Conservation (phyloP, 768 basidiomycete species). For the Trichaptum fuscoviolaceum region DNA sequence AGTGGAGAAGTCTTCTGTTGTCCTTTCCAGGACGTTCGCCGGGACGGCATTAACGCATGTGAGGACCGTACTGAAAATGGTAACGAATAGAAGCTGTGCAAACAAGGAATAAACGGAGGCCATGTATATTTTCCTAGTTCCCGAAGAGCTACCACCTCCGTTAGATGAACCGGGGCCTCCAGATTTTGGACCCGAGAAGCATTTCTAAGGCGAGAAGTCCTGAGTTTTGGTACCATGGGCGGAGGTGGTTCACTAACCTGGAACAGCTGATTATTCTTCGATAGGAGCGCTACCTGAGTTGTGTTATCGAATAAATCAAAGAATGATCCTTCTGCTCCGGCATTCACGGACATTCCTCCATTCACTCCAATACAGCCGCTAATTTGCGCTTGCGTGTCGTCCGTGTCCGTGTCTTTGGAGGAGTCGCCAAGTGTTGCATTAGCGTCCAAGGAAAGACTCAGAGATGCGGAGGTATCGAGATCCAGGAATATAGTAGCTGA, state of each 20-base stretch:
- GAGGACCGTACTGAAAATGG: background rate
- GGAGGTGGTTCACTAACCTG: conserved; percentile 17
- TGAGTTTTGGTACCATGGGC: too few species aligned
- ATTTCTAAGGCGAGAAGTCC: background rate
- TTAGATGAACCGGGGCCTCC: background rate
- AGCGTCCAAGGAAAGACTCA: conserved; percentile 23
- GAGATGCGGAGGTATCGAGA: conserved; percentile 25
- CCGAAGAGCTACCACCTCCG: background rate
- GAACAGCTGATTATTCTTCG: conserved; percentile 32
- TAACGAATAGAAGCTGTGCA: background rate
- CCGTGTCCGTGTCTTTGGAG: conserved; percentile 6
- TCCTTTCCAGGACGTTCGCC: background rate
- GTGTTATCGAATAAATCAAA: conserved; percentile 33
- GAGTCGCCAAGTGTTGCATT: conserved; percentile 2
- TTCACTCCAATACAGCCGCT: conserved; percentile 33
- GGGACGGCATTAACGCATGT: background rate
- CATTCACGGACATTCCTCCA: conserved; percentile 32
- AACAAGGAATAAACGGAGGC: background rate
- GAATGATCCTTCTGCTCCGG: conserved; percentile 35
- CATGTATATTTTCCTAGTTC: background rate
- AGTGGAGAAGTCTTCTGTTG: background rate
- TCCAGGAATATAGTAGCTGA: conserved; percentile 1
- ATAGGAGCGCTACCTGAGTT: conserved; percentile 30
- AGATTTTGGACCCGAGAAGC: background rate
- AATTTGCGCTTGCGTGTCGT: conserved; percentile 3